Base-by-base conservation (phyloP, 176 grass and related monocot species). In the Aegilops sharonensis region DNA sequence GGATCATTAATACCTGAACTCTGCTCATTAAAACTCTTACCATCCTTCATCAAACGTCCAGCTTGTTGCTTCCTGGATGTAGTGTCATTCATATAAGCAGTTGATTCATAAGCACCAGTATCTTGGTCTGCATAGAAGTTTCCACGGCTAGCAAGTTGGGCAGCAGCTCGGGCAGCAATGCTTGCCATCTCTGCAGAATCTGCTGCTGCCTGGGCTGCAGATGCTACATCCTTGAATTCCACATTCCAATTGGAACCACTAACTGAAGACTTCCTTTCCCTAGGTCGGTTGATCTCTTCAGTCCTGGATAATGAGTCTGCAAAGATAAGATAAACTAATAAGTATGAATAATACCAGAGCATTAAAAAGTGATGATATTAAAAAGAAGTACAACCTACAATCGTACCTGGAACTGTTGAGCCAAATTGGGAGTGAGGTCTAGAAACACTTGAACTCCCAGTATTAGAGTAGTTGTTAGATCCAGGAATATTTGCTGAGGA, bases 221-320 rank as follows among this genome's bases (percentile, higher is more conserved):
- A 92, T 88, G 91, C 91, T 91, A 92, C 97, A 87, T 96, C 94
- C 85, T 90, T 99, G 87, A 94, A 99, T 87, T 98, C 91, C 50
- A 93, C 75, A 78, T 91, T 92, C 93, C 93, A 95, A 72, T 80
- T 95, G 39, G 81, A 77, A 36, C 77, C 84, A 83, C 54, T 84
- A 64, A 45, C 47, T 10, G 83, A 86, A 90, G 64, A 40, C 84
- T 80, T 94, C 83, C 90, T 88, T 84, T 92, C 91, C 72, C 68
- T 88, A 68, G 62, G 67, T 14, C 43, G 86, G 72, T 67, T 81
- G 70, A 89, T 83, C 56, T 89, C 92, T 80, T 78, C 79, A 6
- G 82, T 6, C 57, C 87, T 70, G 20, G 80, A 78, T 37, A 56
- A n/a, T 77, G 84, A n/a, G n/a, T 77, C 80, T 92, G 70, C 24